Conservation (phyloP, 805 yeast genomes). For the Wickerhamomyces rabaulensis region DNA sequence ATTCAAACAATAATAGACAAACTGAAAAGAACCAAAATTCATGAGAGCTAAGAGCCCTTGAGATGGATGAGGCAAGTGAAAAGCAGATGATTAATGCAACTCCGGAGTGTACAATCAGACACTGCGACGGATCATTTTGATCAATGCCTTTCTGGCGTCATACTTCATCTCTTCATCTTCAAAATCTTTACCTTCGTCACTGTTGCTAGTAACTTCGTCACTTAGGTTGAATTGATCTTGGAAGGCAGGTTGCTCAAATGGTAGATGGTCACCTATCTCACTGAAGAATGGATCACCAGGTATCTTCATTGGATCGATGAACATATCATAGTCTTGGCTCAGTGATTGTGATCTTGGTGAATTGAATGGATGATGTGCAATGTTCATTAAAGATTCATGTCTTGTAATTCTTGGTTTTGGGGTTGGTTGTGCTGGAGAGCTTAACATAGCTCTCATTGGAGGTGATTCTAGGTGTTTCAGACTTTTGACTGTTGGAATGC, state of each 20-base stretch:
- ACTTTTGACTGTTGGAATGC: not conserved
- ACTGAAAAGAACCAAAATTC: not conserved
- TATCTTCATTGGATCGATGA: constrained; percentile 20
- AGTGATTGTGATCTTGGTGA: constrained; percentile 14
- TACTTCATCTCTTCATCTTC: constrained; percentile 14
- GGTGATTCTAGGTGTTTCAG: not conserved
- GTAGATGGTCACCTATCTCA: constrained; percentile 14
- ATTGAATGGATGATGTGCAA: constrained; percentile 6
- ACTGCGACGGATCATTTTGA: constrained; percentile 24
- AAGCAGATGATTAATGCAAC: not conserved
- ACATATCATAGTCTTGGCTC: constrained; percentile 15
- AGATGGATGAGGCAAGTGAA: not conserved
- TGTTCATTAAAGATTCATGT: constrained; percentile 16
- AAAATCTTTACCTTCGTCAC: constrained; percentile 11
- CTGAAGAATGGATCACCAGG: constrained; percentile 16
- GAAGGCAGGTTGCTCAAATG: constrained; percentile 1
- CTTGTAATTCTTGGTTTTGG: constrained; percentile 12
- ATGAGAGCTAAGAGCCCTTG: not conserved
- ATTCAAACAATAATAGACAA: not conserved
- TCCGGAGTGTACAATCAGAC: constrained; percentile 4
- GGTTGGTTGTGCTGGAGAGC: not conserved
- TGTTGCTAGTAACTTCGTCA: constrained; percentile 4
- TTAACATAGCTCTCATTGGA: not conserved
- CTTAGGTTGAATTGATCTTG: constrained; percentile 1
- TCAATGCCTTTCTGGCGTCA: constrained; percentile 26